Percentiles rank a stretch among this genome's conserved stretches.
phyloP scores from a whole-genome alignment of 352 stramenopile species.

The Globisporangium camurandrum region DNA sequence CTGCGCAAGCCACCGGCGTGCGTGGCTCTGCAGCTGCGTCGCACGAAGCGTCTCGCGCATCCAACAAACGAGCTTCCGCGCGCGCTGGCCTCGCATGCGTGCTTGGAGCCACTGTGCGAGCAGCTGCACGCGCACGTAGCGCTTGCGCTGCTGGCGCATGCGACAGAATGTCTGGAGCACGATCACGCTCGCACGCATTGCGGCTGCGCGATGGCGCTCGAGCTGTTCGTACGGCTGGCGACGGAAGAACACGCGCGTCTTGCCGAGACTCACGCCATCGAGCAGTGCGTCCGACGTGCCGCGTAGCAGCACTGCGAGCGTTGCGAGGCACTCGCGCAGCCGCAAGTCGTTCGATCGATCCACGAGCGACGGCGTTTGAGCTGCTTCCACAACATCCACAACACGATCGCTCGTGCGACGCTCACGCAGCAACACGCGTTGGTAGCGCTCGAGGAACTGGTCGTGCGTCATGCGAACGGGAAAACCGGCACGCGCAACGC shows the following conservation, averaged over 20 bases:
- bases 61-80: slow-evolving; percentile 25
- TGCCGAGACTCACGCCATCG: slow-evolving; percentile 71
- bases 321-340: slow-evolving; percentile 24
- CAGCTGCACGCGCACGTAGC: slow-evolving; percentile 24
- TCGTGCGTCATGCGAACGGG: slow-evolving; percentile 73
- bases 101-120: slow-evolving; percentile 41
- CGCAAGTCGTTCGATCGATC: too few relatives aligned
- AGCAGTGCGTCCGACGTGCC: slow-evolving; percentile 16
- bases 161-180: slow-evolving; percentile 48
- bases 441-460: slow-evolving; percentile 72
- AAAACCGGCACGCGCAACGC: slow-evolving; percentile 77
- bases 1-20: slow-evolving; percentile 31
- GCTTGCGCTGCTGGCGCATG: slow-evolving; percentile 32
- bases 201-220: slow-evolving; percentile 51
- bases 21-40: slow-evolving; percentile 33
- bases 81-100: slow-evolving; percentile 25
- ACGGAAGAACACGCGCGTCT: slow-evolving; percentile 93
- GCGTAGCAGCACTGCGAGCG: slow-evolving; percentile 14
- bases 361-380: too few relatives aligned
- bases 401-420: neutral
- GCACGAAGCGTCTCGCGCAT: slow-evolving; percentile 28
- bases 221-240: slow-evolving; percentile 91
- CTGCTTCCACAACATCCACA: slow-evolving; percentile 5
- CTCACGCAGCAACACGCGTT: slow-evolving; percentile 31
- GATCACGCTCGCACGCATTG: slow-evolving; percentile 23